Conservation (phyloP, 1,139 yeast species). For the Yamadazyma trypodendri region DNA sequence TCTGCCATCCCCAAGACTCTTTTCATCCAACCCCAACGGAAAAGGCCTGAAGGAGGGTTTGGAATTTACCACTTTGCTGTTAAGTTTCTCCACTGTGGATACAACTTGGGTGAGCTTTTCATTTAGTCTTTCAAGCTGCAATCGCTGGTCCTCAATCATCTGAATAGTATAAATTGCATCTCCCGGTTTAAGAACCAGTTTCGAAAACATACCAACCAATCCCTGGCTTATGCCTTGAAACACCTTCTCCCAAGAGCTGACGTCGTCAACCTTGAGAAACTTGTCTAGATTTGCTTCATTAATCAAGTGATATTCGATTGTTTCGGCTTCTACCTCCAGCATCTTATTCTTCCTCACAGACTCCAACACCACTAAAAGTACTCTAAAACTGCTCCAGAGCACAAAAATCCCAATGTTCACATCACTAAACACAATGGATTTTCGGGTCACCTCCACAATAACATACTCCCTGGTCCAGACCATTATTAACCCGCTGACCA, state of each 20-base stretch:
- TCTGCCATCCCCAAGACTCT: background rate
- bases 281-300: constrained; percentile 12
- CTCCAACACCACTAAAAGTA: constrained; percentile 10
- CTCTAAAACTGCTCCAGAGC: constrained; percentile 28
- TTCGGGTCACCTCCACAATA: constrained; percentile 27
- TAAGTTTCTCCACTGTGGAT: background rate
- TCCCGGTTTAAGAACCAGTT: too few relatives aligned
- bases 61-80: background rate
- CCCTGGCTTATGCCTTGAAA: background rate
- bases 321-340: constrained; percentile 1
- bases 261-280: background rate
- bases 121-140: background rate
- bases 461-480: constrained; percentile 25
- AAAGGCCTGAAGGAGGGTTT: constrained; percentile 6
- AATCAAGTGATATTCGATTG: constrained; percentile 12
- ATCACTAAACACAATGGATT: constrained; percentile 30
- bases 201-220: too few relatives aligned
- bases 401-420: constrained; percentile 30
- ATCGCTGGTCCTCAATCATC: too few relatives aligned
- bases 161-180: too few relatives aligned
- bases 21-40: constrained; percentile 6
- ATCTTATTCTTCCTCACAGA: background rate
- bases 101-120: background rate
- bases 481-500: constrained; percentile 26
- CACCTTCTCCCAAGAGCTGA: background rate